Base-by-base conservation (phyloP, 2,329 filamentous ascomycete genomes). In the Zasmidium angulare region DNA sequence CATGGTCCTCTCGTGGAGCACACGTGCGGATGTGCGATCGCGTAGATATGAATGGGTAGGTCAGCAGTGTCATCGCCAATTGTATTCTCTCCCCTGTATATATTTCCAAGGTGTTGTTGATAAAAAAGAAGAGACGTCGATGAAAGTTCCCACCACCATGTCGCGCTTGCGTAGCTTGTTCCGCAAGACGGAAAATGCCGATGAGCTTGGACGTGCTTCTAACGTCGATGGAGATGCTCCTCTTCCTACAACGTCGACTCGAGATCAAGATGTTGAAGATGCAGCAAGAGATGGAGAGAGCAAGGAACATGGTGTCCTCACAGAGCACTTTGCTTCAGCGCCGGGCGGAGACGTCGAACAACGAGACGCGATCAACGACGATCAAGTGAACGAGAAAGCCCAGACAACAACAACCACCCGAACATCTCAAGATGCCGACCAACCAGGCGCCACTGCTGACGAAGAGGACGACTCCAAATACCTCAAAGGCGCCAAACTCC, bases 401-500 rank as follows among this genome's bases (percentile, higher is more conserved):
- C 23, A 52, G n/a, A 43, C 26, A 21, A 36, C 50, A 7, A 52
- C 50, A 2, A 31, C 40, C 21, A 19, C 12, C 19, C 26, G 50
- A 31, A 24, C 23, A 29, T 29, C 26, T 29, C 10, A 49, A 22
- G 36, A 43, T 19, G 36, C 7, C 36, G 36, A 43, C 6, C 11
- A 43, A 29, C 49, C 47, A 57, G 58, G 36, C 4, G 58, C 61
- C 21, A 26, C 48, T 2, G 20, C 23, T 24, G 63, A 66, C 21
- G 53, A 22, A 6, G 75, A 76, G 60, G 74, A 76, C 50, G 72
- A 74, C 47, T 71, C 72, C 1, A 71, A 71, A 50, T 76, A 76
- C 55, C 65, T 75, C 4, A 46, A 51, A 12, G 59, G 59, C 47
- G 46, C 31, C 2, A 46, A 55, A 26, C 1, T 76, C 9, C 62